Evolutionary conservation across 768 basidiomycete genomes (phyloP).

Genomic region (Gloeophyllum trabeum): DNA sequence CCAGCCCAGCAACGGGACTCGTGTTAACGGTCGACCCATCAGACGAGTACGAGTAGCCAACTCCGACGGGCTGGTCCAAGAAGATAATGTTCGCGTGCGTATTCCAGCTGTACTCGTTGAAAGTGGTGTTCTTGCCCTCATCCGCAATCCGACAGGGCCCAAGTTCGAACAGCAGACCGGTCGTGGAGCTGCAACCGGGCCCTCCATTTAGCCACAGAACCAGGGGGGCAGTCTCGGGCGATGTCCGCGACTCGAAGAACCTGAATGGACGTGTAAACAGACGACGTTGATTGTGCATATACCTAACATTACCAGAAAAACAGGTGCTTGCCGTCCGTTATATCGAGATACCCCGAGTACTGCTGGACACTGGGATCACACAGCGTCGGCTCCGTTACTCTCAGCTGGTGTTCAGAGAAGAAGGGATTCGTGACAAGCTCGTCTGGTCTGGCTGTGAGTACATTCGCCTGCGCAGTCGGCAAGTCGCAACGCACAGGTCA

Average conservation of each 20-base stretch:
- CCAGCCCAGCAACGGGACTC: constrained; percentile 79
- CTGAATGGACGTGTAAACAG: constrained; percentile 20
- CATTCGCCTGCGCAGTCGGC: no score
- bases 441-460: no score
- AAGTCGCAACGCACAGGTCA: background rate
- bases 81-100: constrained; percentile 66
- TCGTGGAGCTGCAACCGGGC: constrained; percentile 56
- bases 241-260: constrained; percentile 81
- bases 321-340: constrained; percentile 39
- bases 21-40: constrained; percentile 67
- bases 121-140: constrained; percentile 55
- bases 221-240: constrained; percentile 70
- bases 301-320: constrained; percentile 63
- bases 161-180: constrained; percentile 85
- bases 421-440: constrained; percentile 27
- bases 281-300: no score
- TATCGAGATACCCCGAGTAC: constrained; percentile 47
- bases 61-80: constrained; percentile 75
- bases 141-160: constrained; percentile 76
- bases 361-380: constrained; percentile 42
- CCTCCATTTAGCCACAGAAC: constrained; percentile 89
- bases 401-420: constrained; percentile 24
- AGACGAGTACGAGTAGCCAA: constrained; percentile 82
- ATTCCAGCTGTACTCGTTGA: constrained; percentile 84
- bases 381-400: constrained; percentile 29